Evolutionary conservation across 1,284 basidiomycete genomes (phyloP), one percentile per base, ranked within the genome.

Genomic region (Boletus nobilissimus): DNA sequence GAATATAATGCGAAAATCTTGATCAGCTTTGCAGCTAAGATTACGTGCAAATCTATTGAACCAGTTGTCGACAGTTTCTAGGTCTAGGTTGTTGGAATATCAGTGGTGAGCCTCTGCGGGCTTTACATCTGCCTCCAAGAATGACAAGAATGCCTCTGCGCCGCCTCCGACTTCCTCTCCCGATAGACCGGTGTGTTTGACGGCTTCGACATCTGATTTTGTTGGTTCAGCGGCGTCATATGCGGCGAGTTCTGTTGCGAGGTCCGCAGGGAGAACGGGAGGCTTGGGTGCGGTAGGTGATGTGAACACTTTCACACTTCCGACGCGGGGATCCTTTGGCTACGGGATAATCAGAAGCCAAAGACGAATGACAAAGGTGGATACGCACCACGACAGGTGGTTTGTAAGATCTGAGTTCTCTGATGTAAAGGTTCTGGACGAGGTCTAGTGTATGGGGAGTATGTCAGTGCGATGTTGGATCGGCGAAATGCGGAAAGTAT

Each of bases 391-490:
- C 83, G 16, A 90, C 87, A 39, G 90, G 86, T 63, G 91, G 86
- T 90, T 97, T 98, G 93, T 97, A 99, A 32, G 92, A 87, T 89
- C 96, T 98, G 85, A 99, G 91, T 89, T 98, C 95, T 85, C 91
- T 93, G 82, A 99, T 84, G 89, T 99, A 99, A 76, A 98, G 87
- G 82, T 98, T 97, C 91, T 98, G 96, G 76, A 99, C 91, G 83
- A 98, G 89, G 89, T 98, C 97, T 98, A 84, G 34, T 54, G n/a
- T 22, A 36, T 29, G 34, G 51, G 19, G 19, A 14, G 32, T 22
- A 65, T 51, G 73, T 75, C n/a, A 76, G 71, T 64, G 62, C 18
- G 51, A 51, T 54, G 62, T 78, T 67, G 76, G 22, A 70, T 83
- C 84, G 84, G 85, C 73, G 78, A 80, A 76, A 86, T 72, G 76